Percentiles rank a stretch among this genome's conserved stretches.
phyloP scores from a whole-genome alignment of 2,329 filamentous ascomycete species.

The Alternaria gaisen region DNA sequence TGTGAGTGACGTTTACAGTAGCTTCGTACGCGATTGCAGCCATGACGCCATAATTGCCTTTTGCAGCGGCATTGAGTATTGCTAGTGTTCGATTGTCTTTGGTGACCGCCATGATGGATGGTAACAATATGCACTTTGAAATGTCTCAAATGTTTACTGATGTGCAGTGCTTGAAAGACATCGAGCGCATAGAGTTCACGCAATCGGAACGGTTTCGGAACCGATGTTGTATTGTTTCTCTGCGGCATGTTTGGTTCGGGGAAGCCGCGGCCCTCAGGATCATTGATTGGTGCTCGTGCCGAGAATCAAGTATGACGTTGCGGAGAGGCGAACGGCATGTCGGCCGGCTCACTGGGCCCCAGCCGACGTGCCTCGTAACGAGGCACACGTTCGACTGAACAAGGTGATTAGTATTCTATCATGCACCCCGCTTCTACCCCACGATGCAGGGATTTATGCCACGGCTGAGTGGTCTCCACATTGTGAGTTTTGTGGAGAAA shows the following conservation, averaged over 20 bases:
- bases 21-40: constrained; percentile 52
- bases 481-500: neutral
- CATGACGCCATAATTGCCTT: constrained; percentile 66
- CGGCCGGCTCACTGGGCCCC: neutral
- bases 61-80: constrained; percentile 65
- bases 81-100: constrained; percentile 43
- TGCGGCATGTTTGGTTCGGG: neutral
- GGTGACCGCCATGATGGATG: constrained; percentile 24
- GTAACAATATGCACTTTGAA: neutral
- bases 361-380: constrained; percentile 30
- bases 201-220: constrained; percentile 14
- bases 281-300: constrained; percentile 21
- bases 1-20: neutral
- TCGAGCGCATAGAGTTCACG: neutral
- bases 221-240: neutral
- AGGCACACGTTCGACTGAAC: constrained; percentile 16
- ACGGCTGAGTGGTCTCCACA: neutral
- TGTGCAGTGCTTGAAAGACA: neutral
- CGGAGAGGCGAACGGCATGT: neutral
- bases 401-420: neutral
- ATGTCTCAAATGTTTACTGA: neutral
- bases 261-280: constrained; percentile 1
- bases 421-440: constrained; percentile 25
- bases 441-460: constrained; percentile 6
- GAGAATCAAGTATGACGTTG: constrained; percentile 3